These are phyloP conservation scores for Prunus armeniaca DNA, from an alignment of 306 rosid genomes.

Conservation along the genomic window DNA sequence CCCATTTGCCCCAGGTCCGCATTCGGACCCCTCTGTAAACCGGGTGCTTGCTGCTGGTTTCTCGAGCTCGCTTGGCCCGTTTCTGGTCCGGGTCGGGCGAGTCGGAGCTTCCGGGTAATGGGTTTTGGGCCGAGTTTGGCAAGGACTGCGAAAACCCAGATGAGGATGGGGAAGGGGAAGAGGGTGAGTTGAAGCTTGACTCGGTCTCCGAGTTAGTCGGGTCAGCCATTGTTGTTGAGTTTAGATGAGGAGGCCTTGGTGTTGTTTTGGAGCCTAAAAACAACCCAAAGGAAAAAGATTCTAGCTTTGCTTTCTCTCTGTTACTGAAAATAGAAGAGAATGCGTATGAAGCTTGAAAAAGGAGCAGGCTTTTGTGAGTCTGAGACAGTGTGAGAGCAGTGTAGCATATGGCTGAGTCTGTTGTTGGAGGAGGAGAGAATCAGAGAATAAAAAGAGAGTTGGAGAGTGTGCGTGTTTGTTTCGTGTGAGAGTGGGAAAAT, in stretches of 20 bases:
- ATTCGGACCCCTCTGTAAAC: constrained; percentile 89
- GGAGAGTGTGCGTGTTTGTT: neutral
- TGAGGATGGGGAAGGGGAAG: constrained; percentile 22
- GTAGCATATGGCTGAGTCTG: neutral
- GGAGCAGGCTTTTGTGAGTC: neutral
- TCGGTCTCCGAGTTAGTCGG: constrained; percentile 36
- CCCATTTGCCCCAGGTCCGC: constrained; percentile 99
- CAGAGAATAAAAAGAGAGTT: neutral
- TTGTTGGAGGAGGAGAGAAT: neutral
- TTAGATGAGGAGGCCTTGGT: neutral
- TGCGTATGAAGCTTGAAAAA: neutral
- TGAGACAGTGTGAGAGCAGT: neutral
- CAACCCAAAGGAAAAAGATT: neutral
- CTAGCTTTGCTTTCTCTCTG: neutral
- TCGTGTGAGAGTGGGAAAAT: neutral
- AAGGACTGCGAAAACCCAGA: constrained; percentile 14
- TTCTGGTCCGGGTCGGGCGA: constrained; percentile 30
- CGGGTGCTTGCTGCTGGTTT: constrained; percentile 49
- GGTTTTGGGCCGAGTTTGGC: neutral
- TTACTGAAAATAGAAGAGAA: neutral
- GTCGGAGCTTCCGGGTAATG: neutral
- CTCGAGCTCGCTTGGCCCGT: constrained; percentile 40
- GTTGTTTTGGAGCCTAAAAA: neutral
- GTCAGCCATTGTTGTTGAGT: constrained; percentile 41
- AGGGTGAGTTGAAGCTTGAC: constrained; percentile 21